These are phyloP conservation scores for Ogataea pignaliae DNA, from an alignment of 805 yeast genomes.

Conservation along the genomic window DNA sequence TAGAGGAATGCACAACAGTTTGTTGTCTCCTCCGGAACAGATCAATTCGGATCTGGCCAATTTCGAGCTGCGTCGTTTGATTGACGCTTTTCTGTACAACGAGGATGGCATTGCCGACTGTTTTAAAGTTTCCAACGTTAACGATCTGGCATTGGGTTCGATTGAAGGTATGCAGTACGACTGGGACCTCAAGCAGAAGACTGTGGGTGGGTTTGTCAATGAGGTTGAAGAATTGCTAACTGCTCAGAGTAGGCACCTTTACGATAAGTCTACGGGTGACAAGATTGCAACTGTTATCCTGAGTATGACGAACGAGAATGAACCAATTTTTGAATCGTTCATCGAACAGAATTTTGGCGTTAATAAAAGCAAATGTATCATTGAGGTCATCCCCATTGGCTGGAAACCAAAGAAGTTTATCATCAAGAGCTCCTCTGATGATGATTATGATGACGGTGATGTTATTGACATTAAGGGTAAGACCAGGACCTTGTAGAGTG, in stretches of 20 bases:
- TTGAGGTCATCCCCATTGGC: constrained; percentile 24
- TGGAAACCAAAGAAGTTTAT: constrained; percentile 16
- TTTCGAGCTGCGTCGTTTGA: constrained; percentile 27
- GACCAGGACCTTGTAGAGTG: constrained; percentile 17
- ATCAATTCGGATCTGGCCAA: constrained; percentile 26
- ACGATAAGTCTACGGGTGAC: constrained; percentile 19
- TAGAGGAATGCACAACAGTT: constrained; percentile 1
- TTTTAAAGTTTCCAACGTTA: constrained; percentile 18
- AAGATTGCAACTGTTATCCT: constrained; percentile 24
- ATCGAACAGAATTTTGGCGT: constrained; percentile 25
- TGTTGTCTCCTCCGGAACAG: constrained; percentile 24
- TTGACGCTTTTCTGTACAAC: constrained; percentile 28
- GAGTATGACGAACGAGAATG: constrained; percentile 16
- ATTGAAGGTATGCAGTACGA: constrained; percentile 27
- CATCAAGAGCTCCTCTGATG: constrained; percentile 19
- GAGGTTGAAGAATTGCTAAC: constrained; percentile 24
- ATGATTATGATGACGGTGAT: constrained; percentile 13
- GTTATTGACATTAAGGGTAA: constrained; percentile 28
- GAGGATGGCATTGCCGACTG: constrained; percentile 26
- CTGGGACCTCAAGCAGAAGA: constrained; percentile 16
- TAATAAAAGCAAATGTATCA: constrained; percentile 19
- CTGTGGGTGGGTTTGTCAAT: constrained; percentile 16
- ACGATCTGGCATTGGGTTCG: constrained; percentile 26
- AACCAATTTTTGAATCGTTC: constrained; percentile 15
- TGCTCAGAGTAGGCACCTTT: constrained; percentile 25